Evolutionary conservation across 176 grass and related monocot genomes (phyloP).

Genomic region (Ensete ventricosum): DNA sequence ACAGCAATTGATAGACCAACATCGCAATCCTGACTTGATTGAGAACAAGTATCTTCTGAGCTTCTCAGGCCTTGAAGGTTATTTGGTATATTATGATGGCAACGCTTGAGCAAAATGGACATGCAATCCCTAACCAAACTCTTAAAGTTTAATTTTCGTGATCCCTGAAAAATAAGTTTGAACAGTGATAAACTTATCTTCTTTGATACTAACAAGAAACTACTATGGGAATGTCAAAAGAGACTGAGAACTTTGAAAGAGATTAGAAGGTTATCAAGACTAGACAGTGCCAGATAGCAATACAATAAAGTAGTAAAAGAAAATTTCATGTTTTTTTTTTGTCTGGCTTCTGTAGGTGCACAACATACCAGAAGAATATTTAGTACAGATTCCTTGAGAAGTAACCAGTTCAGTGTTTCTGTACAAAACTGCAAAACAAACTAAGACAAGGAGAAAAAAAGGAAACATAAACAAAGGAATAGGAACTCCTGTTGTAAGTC

Average conservation of each 20-base stretch:
- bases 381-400: constrained; percentile 72
- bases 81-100: constrained; percentile 28
- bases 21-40: constrained; percentile 34
- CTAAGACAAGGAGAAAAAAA: constrained; percentile 8
- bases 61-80: constrained; percentile 22
- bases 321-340: neutral
- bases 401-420: constrained; percentile 66
- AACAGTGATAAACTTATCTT: constrained; percentile 6
- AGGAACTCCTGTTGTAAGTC: neutral
- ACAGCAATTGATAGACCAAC: constrained; percentile 40
- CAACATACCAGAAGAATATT: constrained; percentile 62
- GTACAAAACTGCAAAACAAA: constrained; percentile 33
- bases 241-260: neutral
- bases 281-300: neutral
- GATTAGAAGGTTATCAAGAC: neutral
- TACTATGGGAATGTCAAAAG: neutral
- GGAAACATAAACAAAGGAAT: neutral
- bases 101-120: constrained; percentile 39
- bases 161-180: constrained; percentile 41
- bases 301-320: neutral
- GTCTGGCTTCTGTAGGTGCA: constrained; percentile 1
- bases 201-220: constrained; percentile 21
- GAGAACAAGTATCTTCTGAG: constrained; percentile 34
- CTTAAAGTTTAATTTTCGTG: constrained; percentile 56
- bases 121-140: constrained; percentile 63